A percentile compares a stretch with the other conserved stretches of the same genome.
These are phyloP conservation scores for Novymonas esmeraldas DNA, from an alignment of 208 protist species.

Conservation along the genomic window DNA sequence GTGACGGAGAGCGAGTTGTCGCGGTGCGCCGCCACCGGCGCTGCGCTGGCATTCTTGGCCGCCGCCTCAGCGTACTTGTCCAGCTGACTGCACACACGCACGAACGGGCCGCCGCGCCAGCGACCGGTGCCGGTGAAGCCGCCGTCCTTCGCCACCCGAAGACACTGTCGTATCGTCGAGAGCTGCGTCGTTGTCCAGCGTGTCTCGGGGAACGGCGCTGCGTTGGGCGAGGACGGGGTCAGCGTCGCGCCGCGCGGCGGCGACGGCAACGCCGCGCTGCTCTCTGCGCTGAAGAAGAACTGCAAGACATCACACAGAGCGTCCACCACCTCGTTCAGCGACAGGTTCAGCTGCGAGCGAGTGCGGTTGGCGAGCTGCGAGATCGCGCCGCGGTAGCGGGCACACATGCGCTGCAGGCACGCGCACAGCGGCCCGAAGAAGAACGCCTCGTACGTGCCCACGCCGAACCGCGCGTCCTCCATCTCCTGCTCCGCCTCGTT, in stretches of 20 bases:
- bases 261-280: not conserved
- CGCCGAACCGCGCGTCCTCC: slow-evolving; percentile 32
- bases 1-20: not conserved
- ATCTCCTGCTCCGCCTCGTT: slow-evolving; percentile 35
- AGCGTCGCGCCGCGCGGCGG: not conserved
- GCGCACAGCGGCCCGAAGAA: slow-evolving; percentile 38
- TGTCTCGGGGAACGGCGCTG: slow-evolving; percentile 6
- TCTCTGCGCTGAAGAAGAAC: slow-evolving; percentile 11
- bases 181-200: slow-evolving; percentile 12
- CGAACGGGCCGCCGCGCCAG: slow-evolving; percentile 41
- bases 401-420: slow-evolving; percentile 34
- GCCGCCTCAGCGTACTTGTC: slow-evolving; percentile 5
- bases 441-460: slow-evolving; percentile 31
- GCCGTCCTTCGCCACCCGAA: slow-evolving; percentile 29
- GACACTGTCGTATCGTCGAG: slow-evolving; percentile 7
- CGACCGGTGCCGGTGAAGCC: slow-evolving; percentile 40
- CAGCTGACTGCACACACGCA: slow-evolving; percentile 8
- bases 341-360: slow-evolving; percentile 29
- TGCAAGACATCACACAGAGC: slow-evolving; percentile 38
- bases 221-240: not conserved
- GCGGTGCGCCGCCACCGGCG: not conserved
- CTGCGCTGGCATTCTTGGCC: not conserved
- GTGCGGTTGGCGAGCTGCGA: slow-evolving; percentile 36
- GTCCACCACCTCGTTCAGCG: slow-evolving; percentile 45
- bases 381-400: slow-evolving; percentile 23